These are phyloP conservation scores for Jatropha podagrica DNA, from an alignment of 441 rosid species.

Conservation along the genomic window DNA sequence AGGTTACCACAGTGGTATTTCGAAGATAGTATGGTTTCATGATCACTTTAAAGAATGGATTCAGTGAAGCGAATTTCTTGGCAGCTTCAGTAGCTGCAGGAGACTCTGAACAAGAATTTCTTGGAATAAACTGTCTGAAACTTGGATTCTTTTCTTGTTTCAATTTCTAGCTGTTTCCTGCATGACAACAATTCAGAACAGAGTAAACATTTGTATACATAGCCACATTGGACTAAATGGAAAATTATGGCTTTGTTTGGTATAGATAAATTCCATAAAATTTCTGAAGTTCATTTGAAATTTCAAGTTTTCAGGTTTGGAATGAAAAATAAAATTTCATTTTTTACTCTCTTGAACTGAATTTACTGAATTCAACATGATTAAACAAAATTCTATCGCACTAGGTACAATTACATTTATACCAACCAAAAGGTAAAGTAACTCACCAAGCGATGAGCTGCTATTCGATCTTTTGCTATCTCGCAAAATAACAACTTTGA, in stretches of 20 bases:
- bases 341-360: too few species aligned
- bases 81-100: not conserved
- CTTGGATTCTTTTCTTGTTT: not conserved
- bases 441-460: not conserved
- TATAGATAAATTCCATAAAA: too few species aligned
- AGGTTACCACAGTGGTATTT: not conserved
- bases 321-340: too few species aligned
- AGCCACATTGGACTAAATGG: not conserved
- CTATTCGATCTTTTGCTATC: not conserved
- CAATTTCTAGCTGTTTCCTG: not conserved
- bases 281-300: not conserved
- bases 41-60: not conserved
- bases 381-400: too few species aligned
- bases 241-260: too few species aligned
- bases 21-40: not conserved
- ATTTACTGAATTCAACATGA: too few species aligned
- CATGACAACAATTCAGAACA: not conserved
- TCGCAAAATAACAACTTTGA: conserved; percentile 8
- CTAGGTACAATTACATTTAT: too few species aligned
- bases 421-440: not conserved
- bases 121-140: too few species aligned
- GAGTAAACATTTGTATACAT: not conserved
- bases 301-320: too few species aligned
- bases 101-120: not conserved
- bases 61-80: not conserved